Evolutionary conservation across 768 basidiomycete species (phyloP), one percentile per base, ranked within the genome.

Genomic region (Heimioporus sp.): DNA sequence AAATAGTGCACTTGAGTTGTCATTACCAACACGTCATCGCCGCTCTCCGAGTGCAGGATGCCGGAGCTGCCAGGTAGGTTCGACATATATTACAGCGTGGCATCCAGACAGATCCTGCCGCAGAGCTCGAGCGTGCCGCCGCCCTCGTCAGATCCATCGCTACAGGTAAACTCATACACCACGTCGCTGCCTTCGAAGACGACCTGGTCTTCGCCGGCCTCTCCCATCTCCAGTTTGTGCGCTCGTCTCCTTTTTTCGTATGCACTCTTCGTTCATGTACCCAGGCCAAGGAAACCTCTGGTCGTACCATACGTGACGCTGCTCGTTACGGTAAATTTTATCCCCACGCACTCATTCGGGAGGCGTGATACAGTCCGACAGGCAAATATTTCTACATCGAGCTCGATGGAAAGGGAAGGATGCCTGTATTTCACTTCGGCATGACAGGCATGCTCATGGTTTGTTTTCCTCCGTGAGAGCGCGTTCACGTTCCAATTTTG

Each of bases 401-500:
- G 40, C 74, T 91, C 3, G 77, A 80, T 30, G 86, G 86, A 8
- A 53, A 70, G 13, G 87, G 86, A 0, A 74, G 73, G 60, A 65
- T 80, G 55, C 88, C 88, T 4, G 83, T 90, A 3, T 68, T 90
- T 43, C 89, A 91, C 63, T 88, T 91, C 57, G 90, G 89, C 2
- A 92, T 91, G 90, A 90, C 88, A 2, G 89, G 89, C n/a, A 86
- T 83, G 81, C 72, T 91, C 32, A 83, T 86, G 71, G 85, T 82
- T 46, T 32, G 64, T 39, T 17, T 10, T 0, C 20, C 10, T 15
- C 31, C 28, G 36, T 46, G 53, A 19, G 20, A 21, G 17, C 30
- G 17, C 16, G 28, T 16, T 1, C 13, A 8, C 6, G 40, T 45
- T 21, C 31, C 42, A 37, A 40, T 20, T 30, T 48, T 41, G 17